Percentiles rank a stretch among this genome's conserved stretches.
Conservation (phyloP, 371 early-diverging fungal species). For the Chytridium lagenaria region DNA sequence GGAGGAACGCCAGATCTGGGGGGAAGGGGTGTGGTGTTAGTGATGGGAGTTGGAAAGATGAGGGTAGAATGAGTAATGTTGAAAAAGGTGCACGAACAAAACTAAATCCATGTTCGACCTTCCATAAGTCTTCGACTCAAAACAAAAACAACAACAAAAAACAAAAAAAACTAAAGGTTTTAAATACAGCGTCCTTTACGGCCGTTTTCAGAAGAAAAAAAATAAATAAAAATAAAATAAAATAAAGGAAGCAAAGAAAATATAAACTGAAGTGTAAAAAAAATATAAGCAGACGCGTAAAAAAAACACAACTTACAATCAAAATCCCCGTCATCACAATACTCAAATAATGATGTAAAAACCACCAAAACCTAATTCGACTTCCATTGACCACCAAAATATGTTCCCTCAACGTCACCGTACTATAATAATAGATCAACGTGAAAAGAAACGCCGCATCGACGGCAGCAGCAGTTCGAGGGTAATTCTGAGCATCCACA, state of each 20-base stretch:
- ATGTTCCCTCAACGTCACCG: conserved; percentile 55
- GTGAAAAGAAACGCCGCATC: conserved; percentile 48
- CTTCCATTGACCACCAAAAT: conserved; percentile 57
- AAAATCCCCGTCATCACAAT: conserved; percentile 20
- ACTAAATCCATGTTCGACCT: too few species aligned
- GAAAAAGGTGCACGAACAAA: too few species aligned
- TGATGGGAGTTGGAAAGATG: background rate
- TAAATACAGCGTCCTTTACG: too few species aligned
- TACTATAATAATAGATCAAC: conserved; percentile 56
- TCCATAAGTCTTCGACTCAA: too few species aligned
- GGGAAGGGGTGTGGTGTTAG: conserved; percentile 23
- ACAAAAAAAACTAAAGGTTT: too few species aligned
- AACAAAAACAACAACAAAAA: too few species aligned
- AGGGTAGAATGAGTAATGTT: background rate
- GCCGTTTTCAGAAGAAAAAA: background rate
- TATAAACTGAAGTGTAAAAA: background rate
- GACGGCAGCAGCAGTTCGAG: conserved; percentile 26
- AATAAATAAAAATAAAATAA: background rate
- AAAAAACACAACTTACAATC: conserved; percentile 28
- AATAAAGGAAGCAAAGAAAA: background rate
- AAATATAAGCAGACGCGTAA: background rate
- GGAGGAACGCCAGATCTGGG: conserved; percentile 30
- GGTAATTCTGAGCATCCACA: conserved; percentile 10
- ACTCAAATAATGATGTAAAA: conserved; percentile 53
- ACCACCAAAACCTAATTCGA: conserved; percentile 56